These are phyloP conservation scores for Apiospora phragmitis DNA, from an alignment of 2,329 filamentous ascomycete species.

Conservation along the genomic window DNA sequence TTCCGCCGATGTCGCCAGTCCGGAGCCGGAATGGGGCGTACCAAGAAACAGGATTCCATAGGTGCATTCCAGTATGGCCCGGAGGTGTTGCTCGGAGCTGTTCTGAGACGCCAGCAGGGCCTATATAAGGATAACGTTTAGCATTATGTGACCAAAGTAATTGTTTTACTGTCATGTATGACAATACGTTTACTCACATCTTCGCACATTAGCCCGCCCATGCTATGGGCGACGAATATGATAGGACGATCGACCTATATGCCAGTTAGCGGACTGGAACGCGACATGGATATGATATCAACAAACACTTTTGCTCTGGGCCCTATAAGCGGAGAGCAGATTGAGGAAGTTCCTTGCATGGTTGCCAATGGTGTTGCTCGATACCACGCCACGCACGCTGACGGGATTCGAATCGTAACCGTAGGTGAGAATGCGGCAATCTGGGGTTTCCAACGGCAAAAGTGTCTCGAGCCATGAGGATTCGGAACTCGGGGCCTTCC, in stretches of 20 bases:
- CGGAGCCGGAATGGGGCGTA: neutral
- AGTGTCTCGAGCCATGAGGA: constrained; percentile 38
- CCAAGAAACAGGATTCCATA: neutral
- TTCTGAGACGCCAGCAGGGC: neutral
- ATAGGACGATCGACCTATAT: constrained; percentile 20
- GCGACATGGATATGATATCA: neutral
- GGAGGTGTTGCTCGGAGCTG: neutral
- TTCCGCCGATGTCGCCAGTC: neutral
- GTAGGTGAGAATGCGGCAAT: neutral
- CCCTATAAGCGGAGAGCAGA: constrained; percentile 21
- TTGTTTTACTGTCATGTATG: too few relatives aligned
- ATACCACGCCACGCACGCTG: neutral
- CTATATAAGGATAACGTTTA: too few relatives aligned
- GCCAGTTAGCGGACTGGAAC: neutral
- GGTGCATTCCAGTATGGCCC: neutral
- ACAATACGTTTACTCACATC: neutral
- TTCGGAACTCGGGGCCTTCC: constrained; percentile 27
- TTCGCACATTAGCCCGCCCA: constrained; percentile 36
- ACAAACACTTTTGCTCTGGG: neutral
- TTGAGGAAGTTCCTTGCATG: neutral
- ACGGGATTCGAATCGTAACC: neutral
- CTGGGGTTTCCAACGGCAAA: constrained; percentile 27
- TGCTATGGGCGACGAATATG: constrained; percentile 38
- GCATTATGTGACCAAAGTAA: too few relatives aligned
- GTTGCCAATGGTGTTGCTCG: neutral